Base-by-base conservation (phyloP, 768 basidiomycete species). In the Antrodiella citrinella region DNA sequence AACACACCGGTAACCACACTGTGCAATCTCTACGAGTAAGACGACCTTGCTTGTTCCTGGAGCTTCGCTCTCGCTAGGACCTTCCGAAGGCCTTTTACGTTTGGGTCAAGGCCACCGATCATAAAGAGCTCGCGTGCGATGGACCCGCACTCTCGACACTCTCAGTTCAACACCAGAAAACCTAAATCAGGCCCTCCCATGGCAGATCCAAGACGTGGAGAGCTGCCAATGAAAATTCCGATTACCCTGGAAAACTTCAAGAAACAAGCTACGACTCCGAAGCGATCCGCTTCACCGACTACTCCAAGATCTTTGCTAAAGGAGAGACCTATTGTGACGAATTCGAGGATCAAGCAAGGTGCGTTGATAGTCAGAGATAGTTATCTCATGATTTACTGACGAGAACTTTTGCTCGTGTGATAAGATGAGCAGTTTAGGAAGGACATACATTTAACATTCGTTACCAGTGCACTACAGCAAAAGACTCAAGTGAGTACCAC, bases 391-490 rank as follows among this genome's bases (percentile, higher is more conserved):
- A 12, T 47, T 47, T 15, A 12, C 23, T 15, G 23, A 44, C 42
- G 5, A 19, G 45, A 4, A 26, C 11, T 22, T 24, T 26, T 19
- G 24, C 22, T 12, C n/a, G n/a, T n/a, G 2, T n/a, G 15, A 19
- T 12, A 13, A 64, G 86, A 84, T 62, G 86, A 90, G 58, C 77
- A 80, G 54, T 80, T 83, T 51, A 76, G 80, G 57, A 84, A 82
- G 61, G 86, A 87, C 59, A 87, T 94, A 81, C 88, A 88, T 61
- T 75, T 91, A 11, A 80, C 84, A 0, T 92, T 87, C 53, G 79
- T 94, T 22, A 80, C 81, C 57, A 87, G 89, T 59, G 87, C 91
- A 3, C 67, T 95, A 26, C 78, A 82, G 44, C 80, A 87, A 63
- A 89, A 86, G 61, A 61, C 72, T 12, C 71, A 78, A 57, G 91